Evolutionary conservation across 202 grass and related monocot genomes (phyloP).

Genomic region (Schoenoplectus tabernaemontani): DNA sequence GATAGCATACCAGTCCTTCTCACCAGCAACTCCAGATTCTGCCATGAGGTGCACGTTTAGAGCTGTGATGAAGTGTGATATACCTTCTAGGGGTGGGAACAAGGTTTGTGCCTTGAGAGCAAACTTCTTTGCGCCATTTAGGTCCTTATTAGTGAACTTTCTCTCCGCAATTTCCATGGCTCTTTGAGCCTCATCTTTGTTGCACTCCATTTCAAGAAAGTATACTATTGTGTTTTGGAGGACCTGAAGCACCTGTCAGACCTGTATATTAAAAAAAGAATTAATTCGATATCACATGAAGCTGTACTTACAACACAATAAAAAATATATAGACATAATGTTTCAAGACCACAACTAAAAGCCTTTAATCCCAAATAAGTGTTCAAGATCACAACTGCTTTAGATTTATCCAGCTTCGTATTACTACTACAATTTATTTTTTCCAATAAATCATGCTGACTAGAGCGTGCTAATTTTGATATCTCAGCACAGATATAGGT

Average conservation of each 20-base stretch:
- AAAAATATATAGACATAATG: not conserved
- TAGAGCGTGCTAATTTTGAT: not conserved
- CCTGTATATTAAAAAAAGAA: not conserved
- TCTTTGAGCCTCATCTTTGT: slow-evolving; percentile 71
- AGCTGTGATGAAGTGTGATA: slow-evolving; percentile 44
- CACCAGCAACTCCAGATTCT: slow-evolving; percentile 36
- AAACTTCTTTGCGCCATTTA: slow-evolving; percentile 58
- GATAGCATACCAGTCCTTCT: slow-evolving; percentile 80
- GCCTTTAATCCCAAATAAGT: too few species aligned
- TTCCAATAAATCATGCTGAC: not conserved
- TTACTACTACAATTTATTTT: not conserved
- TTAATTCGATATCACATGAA: not conserved
- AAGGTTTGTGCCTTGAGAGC: slow-evolving; percentile 62
- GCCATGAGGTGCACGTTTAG: slow-evolving; percentile 56
- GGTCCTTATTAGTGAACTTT: slow-evolving; percentile 46
- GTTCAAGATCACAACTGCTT: not conserved
- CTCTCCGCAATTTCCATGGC: slow-evolving; percentile 55
- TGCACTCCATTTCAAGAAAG: slow-evolving; percentile 64
- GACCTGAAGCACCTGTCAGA: not conserved
- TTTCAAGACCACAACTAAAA: not conserved
- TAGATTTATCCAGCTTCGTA: not conserved
- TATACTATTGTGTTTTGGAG: not conserved
- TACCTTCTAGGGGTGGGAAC: slow-evolving; percentile 60
- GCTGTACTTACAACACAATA: not conserved
- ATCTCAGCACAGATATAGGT: not conserved